Evolutionary conservation across 306 rosid species (phyloP).

Genomic region (Dryas drummondii): DNA sequence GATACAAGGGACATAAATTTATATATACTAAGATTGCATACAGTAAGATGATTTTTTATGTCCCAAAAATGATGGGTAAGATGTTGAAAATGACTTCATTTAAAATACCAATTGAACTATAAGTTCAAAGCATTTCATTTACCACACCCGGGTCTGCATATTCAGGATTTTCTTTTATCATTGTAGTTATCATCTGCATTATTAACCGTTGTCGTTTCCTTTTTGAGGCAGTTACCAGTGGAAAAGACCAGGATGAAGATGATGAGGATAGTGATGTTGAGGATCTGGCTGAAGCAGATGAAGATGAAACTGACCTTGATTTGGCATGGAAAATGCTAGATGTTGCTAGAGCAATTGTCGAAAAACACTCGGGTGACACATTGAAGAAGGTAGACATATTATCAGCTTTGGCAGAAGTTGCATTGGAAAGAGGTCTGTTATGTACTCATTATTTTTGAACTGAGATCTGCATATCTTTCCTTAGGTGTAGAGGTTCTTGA

Average conservation of each 20-base stretch:
- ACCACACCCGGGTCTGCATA: too few species aligned
- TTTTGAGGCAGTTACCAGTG: constrained; percentile 48
- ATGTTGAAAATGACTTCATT: background rate
- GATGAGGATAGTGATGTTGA: constrained; percentile 66
- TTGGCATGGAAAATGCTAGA: constrained; percentile 99
- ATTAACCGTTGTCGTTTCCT: constrained; percentile 11
- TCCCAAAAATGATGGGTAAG: background rate
- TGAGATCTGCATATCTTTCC: constrained; percentile 10
- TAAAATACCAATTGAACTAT: background rate
- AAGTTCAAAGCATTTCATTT: background rate
- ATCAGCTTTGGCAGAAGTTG: constrained; percentile 89
- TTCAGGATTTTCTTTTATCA: background rate
- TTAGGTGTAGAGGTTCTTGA: background rate
- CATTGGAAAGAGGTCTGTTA: constrained; percentile 82
- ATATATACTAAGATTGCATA: background rate
- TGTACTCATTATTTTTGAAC: background rate
- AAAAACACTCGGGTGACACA: constrained; percentile 70
- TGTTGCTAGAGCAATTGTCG: constrained; percentile 92
- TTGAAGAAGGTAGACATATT: constrained; percentile 88
- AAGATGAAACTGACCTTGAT: constrained; percentile 92
- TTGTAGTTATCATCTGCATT: background rate
- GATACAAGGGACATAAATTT: background rate
- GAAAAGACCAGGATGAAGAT: constrained; percentile 57
- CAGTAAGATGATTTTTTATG: background rate
- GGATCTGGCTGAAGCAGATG: constrained; percentile 79